Evolutionary conservation across 768 basidiomycete genomes (phyloP).

Genomic region (Mycena vitilis): DNA sequence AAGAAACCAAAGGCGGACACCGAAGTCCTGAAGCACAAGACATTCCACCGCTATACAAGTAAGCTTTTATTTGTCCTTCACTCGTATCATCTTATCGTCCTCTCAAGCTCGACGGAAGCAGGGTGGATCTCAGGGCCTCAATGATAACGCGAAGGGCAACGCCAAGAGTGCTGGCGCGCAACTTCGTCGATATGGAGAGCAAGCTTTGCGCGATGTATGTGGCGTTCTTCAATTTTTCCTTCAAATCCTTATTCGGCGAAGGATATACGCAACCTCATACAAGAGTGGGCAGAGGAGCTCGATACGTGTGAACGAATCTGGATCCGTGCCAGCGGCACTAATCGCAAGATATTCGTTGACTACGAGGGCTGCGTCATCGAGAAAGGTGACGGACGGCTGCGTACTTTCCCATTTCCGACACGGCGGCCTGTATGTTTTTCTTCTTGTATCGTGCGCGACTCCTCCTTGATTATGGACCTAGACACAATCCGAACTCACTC

Average conservation of each 20-base stretch:
- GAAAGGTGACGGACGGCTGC: slow-evolving; percentile 85
- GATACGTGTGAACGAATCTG: slow-evolving; percentile 89
- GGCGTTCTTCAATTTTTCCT: neutral
- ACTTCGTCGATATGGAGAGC: slow-evolving; percentile 95
- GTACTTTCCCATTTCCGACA: slow-evolving; percentile 96
- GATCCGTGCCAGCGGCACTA: slow-evolving; percentile 89
- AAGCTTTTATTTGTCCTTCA: slow-evolving; percentile 45
- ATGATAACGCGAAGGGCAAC: slow-evolving; percentile 93
- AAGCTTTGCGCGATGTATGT: slow-evolving; percentile 87
- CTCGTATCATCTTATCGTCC: slow-evolving; percentile 17
- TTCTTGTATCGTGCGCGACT: neutral
- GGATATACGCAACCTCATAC: slow-evolving; percentile 89
- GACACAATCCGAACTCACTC: slow-evolving; percentile 91
- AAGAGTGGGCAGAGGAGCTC: slow-evolving; percentile 91
- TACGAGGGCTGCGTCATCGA: slow-evolving; percentile 83
- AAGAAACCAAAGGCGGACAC: slow-evolving; percentile 80
- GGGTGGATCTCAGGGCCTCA: slow-evolving; percentile 92
- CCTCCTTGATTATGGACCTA: slow-evolving; percentile 42
- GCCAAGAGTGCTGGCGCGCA: slow-evolving; percentile 95
- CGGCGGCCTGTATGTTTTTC: slow-evolving; percentile 83
- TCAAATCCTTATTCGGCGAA: slow-evolving; percentile 42
- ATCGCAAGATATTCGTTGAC: slow-evolving; percentile 89
- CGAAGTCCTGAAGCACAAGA: slow-evolving; percentile 90
- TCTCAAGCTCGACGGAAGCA: slow-evolving; percentile 91
- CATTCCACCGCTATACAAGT: slow-evolving; percentile 99